phyloP scores from a whole-genome alignment of 306 rosid species.

The Fagus sylvatica region DNA sequence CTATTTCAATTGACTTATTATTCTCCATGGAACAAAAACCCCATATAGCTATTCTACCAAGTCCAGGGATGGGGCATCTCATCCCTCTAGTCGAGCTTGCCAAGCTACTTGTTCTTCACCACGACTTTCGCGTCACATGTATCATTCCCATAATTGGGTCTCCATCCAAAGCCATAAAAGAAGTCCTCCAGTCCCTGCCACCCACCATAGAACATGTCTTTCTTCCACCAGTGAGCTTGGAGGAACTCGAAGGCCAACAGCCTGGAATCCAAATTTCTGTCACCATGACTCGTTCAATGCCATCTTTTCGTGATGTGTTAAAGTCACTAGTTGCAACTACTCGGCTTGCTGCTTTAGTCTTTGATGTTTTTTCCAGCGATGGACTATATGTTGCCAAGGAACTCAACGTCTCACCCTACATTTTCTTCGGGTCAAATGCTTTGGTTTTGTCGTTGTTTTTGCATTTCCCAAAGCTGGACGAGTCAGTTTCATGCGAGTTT shows the following conservation, averaged over 20 bases:
- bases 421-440: conserved; percentile 27
- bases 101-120: background rate
- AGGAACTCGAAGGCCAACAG: background rate
- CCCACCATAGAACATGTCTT: conserved; percentile 19
- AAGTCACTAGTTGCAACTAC: conserved; percentile 7
- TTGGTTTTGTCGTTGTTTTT: conserved; percentile 28
- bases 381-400: conserved; percentile 27
- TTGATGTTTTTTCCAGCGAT: conserved; percentile 21
- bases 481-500: conserved; percentile 29
- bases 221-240: conserved; percentile 32
- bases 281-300: conserved; percentile 26
- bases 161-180: conserved; percentile 27
- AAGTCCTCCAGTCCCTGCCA: conserved; percentile 36
- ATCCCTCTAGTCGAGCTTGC: conserved; percentile 38
- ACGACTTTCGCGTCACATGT: conserved; percentile 35
- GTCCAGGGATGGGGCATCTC: conserved; percentile 43
- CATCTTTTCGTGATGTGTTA: conserved; percentile 11
- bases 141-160: conserved; percentile 41
- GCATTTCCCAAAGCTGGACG: conserved; percentile 25
- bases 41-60: conserved; percentile 30
- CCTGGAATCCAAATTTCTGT: conserved; percentile 27
- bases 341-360: conserved; percentile 22
- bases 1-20: no score
- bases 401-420: conserved; percentile 28
- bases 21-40: conserved; percentile 19